Base-by-base conservation (phyloP, 306 rosid species). In the Trifolium repens region DNA sequence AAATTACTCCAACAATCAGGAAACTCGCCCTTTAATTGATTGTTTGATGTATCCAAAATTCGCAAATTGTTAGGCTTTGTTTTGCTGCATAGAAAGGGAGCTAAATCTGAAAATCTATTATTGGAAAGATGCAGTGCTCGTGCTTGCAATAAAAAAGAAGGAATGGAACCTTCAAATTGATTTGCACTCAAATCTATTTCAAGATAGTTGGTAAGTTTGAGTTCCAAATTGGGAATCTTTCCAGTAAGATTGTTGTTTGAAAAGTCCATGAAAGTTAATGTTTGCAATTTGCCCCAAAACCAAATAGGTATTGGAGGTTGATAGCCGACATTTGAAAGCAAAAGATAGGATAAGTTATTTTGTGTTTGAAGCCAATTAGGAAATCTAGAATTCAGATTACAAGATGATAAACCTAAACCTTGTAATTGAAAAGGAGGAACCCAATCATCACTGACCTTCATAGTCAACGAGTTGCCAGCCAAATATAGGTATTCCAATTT, bases 351-450 rank as follows among this genome's bases (percentile, higher is more conserved):
- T 9, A 72, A 19, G 8, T 30, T 0, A 16, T 8, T 67, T 57
- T 76, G 80, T 53, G 27, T 76, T 3, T n/a, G 32, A 17, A 67
- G 58, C 74, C 80, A 76, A 7, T 54, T 7, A n/a, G 46, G 60
- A 76, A 50, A 66, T 13, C 0, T 9, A 22, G 40, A 50, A 54
- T 37, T 61, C 0, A 50, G 3, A 15, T 26, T 67, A 49, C 74
- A 67, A 26, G 47, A 54, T 11, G 34, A 1, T 44, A 77, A 11
- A 0, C 0, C 0, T 39, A 77, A 30, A 2, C 0, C 0, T 0
- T 1, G 1, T 57, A 76, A 26, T 43, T 76, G 80, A 16, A 76
- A 77, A 67, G 75, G 60, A 22, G 74, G 80, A 42, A 67, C 11
- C 80, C 80, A 67, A 1, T 52, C 8, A 9, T 9, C 3, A 54